Base-by-base conservation (phyloP, 192 early-diverging fungal genomes). In the Physocladia obscura region DNA sequence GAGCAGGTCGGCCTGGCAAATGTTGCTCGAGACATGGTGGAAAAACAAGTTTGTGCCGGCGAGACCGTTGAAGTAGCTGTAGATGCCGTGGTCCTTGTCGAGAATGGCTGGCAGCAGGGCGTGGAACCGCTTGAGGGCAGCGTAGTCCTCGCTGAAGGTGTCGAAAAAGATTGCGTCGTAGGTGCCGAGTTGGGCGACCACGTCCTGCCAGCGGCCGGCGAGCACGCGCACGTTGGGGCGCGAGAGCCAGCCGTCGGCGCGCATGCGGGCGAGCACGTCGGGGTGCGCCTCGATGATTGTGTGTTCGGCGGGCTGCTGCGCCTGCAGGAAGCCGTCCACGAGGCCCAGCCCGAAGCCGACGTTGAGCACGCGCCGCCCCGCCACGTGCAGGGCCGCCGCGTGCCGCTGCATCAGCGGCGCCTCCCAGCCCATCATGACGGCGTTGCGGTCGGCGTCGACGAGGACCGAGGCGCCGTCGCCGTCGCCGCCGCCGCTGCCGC, bases 381-480 rank as follows among this genome's bases (percentile, higher is more conserved):
- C 39, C 6, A 76, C 70, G 2, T 76, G 70, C 74, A 96, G 91
- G 3, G 90, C 86, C 68, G 90, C 80, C 19, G 93, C 92, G 69
- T 95, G 93, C 8, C 85, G 84, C 29, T 86, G 82, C 96, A 98
- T 98, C 57, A 98, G 71, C 24, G 94, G 94, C 3, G 83, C 76
- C 72, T 98, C 96, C 96, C 96, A 98, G 11, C 40, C 40, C 96
- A 98, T 98, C 95, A 97, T 97, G 1, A 98, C 95, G 49, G 88
- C 95, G 78, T 98, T 93, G 34, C 86, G 85, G 54, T 94, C 90
- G 3, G 80, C 86, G 69, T 98, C 96, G 62, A 97, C 69, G 19
- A 98, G 74, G 40, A 82, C 84, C 24, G 11, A 22, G n/a, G n/a
- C n/a, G 27, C 56, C 56, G 29, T 57, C 56, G 1, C 97, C 95